phyloP scores from a whole-genome alignment of 129 eudicot species.

The Helianthus tuberosus region DNA sequence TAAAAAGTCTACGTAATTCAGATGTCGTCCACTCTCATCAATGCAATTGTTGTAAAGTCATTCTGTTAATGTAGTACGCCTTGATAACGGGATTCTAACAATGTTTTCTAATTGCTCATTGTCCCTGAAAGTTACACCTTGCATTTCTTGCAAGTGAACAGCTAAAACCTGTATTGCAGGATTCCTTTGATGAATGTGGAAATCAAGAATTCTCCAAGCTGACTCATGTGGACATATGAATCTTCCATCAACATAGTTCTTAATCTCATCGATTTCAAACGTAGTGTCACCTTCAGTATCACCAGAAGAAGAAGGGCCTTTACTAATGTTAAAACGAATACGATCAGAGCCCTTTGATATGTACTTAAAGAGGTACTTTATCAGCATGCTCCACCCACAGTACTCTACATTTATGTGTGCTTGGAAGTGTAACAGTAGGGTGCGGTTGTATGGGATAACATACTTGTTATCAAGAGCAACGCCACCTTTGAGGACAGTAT shows the following conservation, averaged over 20 bases:
- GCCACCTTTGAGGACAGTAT: not conserved
- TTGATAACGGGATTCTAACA: not conserved
- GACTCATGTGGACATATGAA: conserved; percentile 22
- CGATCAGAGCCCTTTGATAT: not conserved
- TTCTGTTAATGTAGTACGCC: conserved; percentile 4
- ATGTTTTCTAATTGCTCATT: not conserved
- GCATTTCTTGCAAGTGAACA: conserved; percentile 24
- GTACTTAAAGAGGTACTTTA: too few relatives aligned
- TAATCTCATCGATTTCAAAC: conserved; percentile 16
- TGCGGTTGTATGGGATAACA: not conserved
- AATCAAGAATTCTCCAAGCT: conserved; percentile 29
- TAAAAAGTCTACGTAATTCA: not conserved
- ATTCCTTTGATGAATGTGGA: conserved; percentile 16
- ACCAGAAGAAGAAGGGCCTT: too few relatives aligned
- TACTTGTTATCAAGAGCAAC: not conserved
- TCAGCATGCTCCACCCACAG: too few relatives aligned
- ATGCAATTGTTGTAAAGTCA: not conserved
- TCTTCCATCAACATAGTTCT: not conserved
- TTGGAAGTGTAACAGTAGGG: not conserved
- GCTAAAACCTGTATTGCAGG: conserved; percentile 7
- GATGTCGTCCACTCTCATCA: not conserved
- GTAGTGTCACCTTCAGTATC: not conserved
- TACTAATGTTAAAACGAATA: too few relatives aligned
- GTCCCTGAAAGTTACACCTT: not conserved
- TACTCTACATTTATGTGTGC: too few relatives aligned